Percentiles rank a stretch among this genome's conserved stretches.
These are phyloP conservation scores for Zygosaccharomyces lentus DNA, from an alignment of 805 yeast species.

Conservation along the genomic window DNA sequence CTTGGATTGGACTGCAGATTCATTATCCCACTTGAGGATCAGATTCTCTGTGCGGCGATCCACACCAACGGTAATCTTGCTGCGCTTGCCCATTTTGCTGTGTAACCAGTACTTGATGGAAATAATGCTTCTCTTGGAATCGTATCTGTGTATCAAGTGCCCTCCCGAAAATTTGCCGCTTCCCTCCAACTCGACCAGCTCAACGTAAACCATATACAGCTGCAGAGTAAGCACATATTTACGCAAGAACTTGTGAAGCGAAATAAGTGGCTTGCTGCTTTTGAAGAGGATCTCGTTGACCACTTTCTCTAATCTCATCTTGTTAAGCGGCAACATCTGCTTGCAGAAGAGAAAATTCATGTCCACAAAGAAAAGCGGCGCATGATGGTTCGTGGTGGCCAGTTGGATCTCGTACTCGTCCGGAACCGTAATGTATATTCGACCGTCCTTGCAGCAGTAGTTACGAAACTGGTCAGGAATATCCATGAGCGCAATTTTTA, in stretches of 20 bases:
- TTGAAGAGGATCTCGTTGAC: slow-evolving; percentile 33
- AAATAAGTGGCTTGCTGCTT: slow-evolving; percentile 26
- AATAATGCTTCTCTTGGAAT: slow-evolving; percentile 32
- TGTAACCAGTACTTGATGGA: slow-evolving; percentile 35
- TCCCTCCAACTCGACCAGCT: slow-evolving; percentile 26
- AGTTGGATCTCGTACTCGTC: slow-evolving; percentile 70
- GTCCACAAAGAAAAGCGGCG: slow-evolving; percentile 76
- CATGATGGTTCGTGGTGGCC: slow-evolving; percentile 64
- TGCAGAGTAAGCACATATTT: slow-evolving; percentile 34
- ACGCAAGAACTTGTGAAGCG: slow-evolving; percentile 32
- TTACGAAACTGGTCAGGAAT: slow-evolving; percentile 63
- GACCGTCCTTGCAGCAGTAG: slow-evolving; percentile 69
- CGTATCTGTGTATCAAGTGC: slow-evolving; percentile 33
- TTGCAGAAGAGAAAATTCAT: slow-evolving; percentile 54
- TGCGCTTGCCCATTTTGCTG: slow-evolving; percentile 30
- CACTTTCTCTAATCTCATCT: slow-evolving; percentile 29
- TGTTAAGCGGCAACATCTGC: slow-evolving; percentile 27
- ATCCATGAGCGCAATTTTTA: slow-evolving; percentile 66
- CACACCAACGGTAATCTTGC: slow-evolving; percentile 30
- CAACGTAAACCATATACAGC: slow-evolving; percentile 33
- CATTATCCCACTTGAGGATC: slow-evolving; percentile 32
- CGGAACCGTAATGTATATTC: slow-evolving; percentile 59
- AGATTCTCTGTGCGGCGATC: slow-evolving; percentile 24
- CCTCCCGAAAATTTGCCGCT: slow-evolving; percentile 34
- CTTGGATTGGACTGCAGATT: slow-evolving; percentile 15